Evolutionary conservation across 257 asterid species (phyloP).

Genomic region (Solanum phureja): DNA sequence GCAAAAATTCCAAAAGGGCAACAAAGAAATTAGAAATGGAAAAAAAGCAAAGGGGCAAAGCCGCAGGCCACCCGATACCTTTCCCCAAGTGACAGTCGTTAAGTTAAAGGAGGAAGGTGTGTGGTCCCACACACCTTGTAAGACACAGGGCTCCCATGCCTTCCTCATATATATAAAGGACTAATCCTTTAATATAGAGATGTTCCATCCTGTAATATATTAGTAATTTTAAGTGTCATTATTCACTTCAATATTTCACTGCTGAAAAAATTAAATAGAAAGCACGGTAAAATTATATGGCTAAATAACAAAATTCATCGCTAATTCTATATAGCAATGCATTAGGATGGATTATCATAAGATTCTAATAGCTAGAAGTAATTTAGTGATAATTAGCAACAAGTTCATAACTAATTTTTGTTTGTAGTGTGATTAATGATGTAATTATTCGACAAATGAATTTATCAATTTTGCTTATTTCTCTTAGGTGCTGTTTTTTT

Average conservation of each 20-base stretch:
- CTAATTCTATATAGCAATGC: not conserved
- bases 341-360: not conserved
- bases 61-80: not conserved
- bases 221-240: not conserved
- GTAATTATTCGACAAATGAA: not conserved
- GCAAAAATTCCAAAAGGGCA: not conserved
- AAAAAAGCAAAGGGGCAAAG: not conserved
- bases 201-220: conserved; percentile 61
- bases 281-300: not conserved
- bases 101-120: not conserved
- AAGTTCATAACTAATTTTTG: not conserved
- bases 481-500: not conserved
- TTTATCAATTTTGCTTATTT: not conserved
- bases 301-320: not conserved
- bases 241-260: not conserved
- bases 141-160: not conserved
- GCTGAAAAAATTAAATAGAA: not conserved
- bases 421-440: not conserved
- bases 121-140: not conserved
- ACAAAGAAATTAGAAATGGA: not conserved
- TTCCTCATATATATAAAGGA: conserved; percentile 18
- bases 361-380: not conserved
- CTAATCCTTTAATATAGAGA: conserved; percentile 82
- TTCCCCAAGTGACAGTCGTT: not conserved
- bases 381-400: not conserved